Evolutionary conservation across 495 filamentous ascomycete genomes (phyloP), one percentile per base, ranked within the genome.

Genomic region (Xylaria nigripes): DNA sequence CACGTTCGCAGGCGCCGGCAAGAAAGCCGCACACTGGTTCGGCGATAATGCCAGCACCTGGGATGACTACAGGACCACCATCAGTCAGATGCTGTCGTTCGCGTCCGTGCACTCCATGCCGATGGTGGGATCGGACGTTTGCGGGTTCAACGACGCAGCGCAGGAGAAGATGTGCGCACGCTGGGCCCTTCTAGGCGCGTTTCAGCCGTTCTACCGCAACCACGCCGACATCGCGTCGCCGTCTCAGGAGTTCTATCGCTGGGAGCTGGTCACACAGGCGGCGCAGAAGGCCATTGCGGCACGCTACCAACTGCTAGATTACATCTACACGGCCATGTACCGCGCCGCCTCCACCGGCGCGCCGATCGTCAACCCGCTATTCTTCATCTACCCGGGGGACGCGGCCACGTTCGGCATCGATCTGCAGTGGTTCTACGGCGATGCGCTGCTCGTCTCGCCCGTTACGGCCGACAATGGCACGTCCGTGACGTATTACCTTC

Each of bases 71-170:
- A 79, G 82, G 9, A 67, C 70, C 29, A 81, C 79, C n/a, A 90
- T 95, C 61, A 62, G 77, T 8, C 77, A 81, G 52, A 76, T 88
- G 63, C 70, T 93, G 9, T 76, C 81, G 15, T 94, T 91, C 60
- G 81, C 84, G 0, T 78, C 86, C 3, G 80, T 93, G 59, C 92
- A 86, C 77, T 86, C 90, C 61, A 67, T 92, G 8, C 87, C 87
- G 32, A 70, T 95, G 84, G 84, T 89, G 3, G 89, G 89, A n/a
- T 79, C 83, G 2, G 89, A 95, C 64, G 82, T 90, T n/a, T 94
- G 89, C 64, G 89, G 89, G 0, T 94, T 85, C 54, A 82, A 68
- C 18, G 76, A 75, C 16, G 76, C 81, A 61, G 86, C 86, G 1
- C 88, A 80, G n/a, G 86, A 90, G 64, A 70, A 80, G 43, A 81